Conservation (phyloP, 768 basidiomycete genomes). For the Mycena olivaceomarginata region DNA sequence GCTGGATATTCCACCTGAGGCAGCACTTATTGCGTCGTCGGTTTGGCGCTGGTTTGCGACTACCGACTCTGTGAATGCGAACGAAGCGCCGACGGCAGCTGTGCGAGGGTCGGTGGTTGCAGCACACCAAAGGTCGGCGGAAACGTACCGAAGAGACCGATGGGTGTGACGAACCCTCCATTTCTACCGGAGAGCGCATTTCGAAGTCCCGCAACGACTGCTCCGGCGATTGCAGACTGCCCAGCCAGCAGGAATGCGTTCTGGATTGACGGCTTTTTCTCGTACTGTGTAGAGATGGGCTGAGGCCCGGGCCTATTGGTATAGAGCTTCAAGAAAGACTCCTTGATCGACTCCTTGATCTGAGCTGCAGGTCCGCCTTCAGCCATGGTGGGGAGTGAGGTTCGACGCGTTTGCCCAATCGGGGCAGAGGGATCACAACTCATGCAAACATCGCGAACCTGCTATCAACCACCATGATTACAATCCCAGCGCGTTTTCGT, state of each 20-base stretch:
- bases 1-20: constrained; percentile 63
- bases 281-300: constrained; percentile 10
- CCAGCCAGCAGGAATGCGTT: constrained; percentile 36
- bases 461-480: not conserved
- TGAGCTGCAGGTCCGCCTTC: constrained; percentile 21
- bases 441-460: constrained; percentile 13
- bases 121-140: constrained; percentile 7
- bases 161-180: constrained; percentile 92
- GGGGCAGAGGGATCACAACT: not conserved
- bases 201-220: constrained; percentile 85
- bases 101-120: constrained; percentile 29
- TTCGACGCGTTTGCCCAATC: not conserved
- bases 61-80: constrained; percentile 86
- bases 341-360: constrained; percentile 18
- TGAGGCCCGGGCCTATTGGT: not conserved
- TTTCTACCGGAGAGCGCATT: constrained; percentile 85
- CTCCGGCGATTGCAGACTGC: constrained; percentile 51
- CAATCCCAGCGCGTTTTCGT: not conserved
- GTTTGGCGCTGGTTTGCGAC: constrained; percentile 88
- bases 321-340: not conserved
- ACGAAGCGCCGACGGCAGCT: constrained; percentile 95
- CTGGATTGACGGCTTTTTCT: constrained; percentile 17
- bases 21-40: constrained; percentile 89
- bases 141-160: constrained; percentile 91
- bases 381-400: constrained; percentile 10